Evolutionary conservation across 1,139 yeast genomes (phyloP).

Genomic region (Kurtzmaniella quercitrusa): DNA sequence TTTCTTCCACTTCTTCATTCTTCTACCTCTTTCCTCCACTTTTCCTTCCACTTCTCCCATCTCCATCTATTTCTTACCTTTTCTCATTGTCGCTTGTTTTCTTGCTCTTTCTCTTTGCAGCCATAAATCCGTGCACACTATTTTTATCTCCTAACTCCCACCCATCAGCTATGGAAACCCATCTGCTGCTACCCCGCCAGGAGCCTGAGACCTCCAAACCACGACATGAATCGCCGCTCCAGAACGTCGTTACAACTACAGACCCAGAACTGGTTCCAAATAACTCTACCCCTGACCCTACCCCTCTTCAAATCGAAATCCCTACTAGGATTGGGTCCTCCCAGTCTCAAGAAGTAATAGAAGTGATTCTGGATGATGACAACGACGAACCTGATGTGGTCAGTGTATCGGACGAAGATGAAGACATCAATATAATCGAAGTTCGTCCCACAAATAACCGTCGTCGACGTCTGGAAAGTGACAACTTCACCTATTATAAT

Average conservation of each 20-base stretch:
- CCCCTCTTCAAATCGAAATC: background rate
- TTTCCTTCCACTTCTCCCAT: too few species aligned
- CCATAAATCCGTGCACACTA: background rate
- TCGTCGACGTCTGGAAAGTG: slow-evolving; percentile 3
- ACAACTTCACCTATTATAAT: slow-evolving; percentile 16
- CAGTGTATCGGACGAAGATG: slow-evolving; percentile 10
- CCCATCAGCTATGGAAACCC: background rate
- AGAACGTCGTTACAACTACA: background rate
- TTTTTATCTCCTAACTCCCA: background rate
- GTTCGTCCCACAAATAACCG: background rate
- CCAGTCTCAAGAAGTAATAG: background rate
- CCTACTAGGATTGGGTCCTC: background rate
- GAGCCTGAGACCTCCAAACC: background rate
- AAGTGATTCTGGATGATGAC: background rate
- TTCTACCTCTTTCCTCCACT: background rate
- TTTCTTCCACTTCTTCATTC: background rate
- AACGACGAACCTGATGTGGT: slow-evolving; percentile 1
- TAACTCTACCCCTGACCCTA: background rate
- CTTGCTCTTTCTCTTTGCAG: background rate
- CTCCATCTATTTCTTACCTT: too few species aligned
- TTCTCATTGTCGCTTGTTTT: background rate
- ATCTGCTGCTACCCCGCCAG: background rate
- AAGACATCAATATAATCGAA: slow-evolving; percentile 11
- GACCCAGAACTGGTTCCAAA: background rate
- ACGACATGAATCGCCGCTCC: background rate